A percentile compares a stretch with the other conserved stretches of the same genome.
phyloP scores from a whole-genome alignment of 2,329 filamentous ascomycete genomes.

The Tolypocladium endophyticum region DNA sequence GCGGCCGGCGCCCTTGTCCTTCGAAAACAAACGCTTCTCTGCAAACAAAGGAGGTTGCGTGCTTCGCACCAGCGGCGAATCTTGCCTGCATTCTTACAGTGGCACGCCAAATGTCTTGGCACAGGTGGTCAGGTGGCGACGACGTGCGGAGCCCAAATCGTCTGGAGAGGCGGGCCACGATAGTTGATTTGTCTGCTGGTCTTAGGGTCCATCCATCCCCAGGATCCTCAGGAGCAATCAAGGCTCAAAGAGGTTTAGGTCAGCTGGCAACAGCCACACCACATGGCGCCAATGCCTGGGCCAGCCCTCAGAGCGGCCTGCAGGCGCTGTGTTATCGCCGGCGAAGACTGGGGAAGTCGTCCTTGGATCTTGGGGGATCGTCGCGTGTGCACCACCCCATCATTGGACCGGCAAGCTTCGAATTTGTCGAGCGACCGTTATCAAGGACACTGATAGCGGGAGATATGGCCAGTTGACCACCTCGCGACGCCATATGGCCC shows the following conservation, averaged over 20 bases:
- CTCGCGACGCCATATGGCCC: not conserved
- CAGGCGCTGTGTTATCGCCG: not conserved
- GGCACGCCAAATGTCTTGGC: not conserved
- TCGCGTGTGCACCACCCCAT: not conserved
- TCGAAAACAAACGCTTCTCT: not conserved
- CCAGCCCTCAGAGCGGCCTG: not conserved
- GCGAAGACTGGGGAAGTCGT: not conserved
- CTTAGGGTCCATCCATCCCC: not conserved
- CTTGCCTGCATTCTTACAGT: not conserved
- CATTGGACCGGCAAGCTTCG: not conserved
- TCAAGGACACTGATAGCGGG: not conserved
- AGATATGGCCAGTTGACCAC: not conserved
- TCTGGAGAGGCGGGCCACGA: not conserved
- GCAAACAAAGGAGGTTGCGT: not conserved
- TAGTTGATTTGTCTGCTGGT: not conserved
- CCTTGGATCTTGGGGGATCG: not conserved
- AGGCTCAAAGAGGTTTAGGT: not conserved
- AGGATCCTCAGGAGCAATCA: not conserved
- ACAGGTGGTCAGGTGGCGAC: not conserved
- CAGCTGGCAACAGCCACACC: not conserved
- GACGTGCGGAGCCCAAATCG: not conserved
- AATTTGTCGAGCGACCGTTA: not conserved
- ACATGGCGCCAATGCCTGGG: not conserved
- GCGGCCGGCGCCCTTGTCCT: not conserved
- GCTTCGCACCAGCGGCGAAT: not conserved